phyloP scores from a whole-genome alignment of 176 grass and related monocot genomes.

The Elymus sibiricus region DNA sequence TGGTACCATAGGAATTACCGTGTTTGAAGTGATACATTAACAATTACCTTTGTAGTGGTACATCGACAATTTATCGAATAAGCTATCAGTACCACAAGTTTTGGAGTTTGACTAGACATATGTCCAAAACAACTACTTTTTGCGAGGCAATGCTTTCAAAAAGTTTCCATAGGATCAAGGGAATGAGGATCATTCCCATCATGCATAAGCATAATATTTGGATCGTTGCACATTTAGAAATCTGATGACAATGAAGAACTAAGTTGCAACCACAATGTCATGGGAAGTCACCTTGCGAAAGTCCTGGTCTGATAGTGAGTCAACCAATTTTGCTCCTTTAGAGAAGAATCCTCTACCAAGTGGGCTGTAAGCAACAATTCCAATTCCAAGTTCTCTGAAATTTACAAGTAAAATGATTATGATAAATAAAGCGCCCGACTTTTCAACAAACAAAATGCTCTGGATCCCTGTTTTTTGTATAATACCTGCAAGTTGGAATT shows the following conservation, averaged over 20 bases:
- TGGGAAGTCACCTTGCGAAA: slow-evolving; percentile 44
- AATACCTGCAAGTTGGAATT: slow-evolving; percentile 59
- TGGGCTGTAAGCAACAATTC: slow-evolving; percentile 68
- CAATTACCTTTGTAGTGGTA: no score
- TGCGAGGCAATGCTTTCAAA: background rate
- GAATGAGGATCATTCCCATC: background rate
- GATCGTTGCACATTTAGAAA: background rate
- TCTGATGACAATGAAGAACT: background rate
- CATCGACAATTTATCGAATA: no score
- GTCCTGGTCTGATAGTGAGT: slow-evolving; percentile 42
- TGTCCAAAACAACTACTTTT: no score
- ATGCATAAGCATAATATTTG: background rate
- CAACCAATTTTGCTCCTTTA: slow-evolving; percentile 42
- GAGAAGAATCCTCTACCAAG: slow-evolving; percentile 65
- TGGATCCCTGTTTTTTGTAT: background rate
- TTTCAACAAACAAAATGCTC: background rate
- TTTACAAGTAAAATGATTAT: background rate
- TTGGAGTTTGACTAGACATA: no score
- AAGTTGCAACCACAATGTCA: background rate
- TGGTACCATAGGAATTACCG: no score
- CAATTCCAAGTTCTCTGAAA: slow-evolving; percentile 39
- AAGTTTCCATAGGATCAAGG: background rate
- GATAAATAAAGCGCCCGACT: background rate
- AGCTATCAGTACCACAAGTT: no score
- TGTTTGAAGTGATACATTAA: no score